phyloP scores from a whole-genome alignment of 257 asterid species.

The Echium plantagineum region DNA sequence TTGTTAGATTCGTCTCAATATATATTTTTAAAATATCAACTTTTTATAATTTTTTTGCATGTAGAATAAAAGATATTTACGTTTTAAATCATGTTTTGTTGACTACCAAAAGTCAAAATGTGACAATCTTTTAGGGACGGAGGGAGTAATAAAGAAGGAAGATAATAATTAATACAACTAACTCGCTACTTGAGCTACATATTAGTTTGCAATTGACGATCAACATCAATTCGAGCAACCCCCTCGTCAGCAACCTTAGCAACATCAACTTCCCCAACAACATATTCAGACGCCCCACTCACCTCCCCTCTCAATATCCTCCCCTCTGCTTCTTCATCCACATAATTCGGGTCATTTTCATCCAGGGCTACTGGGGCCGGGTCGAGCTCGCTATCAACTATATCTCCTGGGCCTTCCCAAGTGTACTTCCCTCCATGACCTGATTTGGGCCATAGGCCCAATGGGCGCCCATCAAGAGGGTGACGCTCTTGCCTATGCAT shows the following conservation, averaged over 20 bases:
- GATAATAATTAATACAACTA: too few relatives aligned
- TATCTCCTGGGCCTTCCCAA: conserved; percentile 43
- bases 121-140: too few relatives aligned
- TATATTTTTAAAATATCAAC: too few relatives aligned
- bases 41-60: too few relatives aligned
- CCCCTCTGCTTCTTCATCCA: conserved; percentile 44
- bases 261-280: conserved; percentile 34
- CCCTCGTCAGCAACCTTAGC: conserved; percentile 33
- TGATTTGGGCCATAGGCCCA: conserved; percentile 22
- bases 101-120: too few relatives aligned
- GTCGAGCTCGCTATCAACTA: conserved; percentile 20
- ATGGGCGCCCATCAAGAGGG: conserved; percentile 32
- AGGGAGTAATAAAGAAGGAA: too few relatives aligned
- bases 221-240: conserved; percentile 35
- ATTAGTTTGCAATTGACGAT: conserved; percentile 23
- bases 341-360: conserved; percentile 43
- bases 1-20: too few relatives aligned
- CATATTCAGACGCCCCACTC: conserved; percentile 26
- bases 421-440: conserved; percentile 54
- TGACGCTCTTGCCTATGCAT: conserved; percentile 38
- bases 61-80: too few relatives aligned
- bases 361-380: conserved; percentile 31
- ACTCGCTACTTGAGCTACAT: not conserved
- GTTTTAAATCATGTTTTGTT: too few relatives aligned
- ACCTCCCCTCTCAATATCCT: conserved; percentile 24